Percentiles rank a stretch among this genome's conserved stretches.
Evolutionary conservation across 108 stramenopile species (phyloP).

Genomic region (Fragilariopsis cylindrus): DNA sequence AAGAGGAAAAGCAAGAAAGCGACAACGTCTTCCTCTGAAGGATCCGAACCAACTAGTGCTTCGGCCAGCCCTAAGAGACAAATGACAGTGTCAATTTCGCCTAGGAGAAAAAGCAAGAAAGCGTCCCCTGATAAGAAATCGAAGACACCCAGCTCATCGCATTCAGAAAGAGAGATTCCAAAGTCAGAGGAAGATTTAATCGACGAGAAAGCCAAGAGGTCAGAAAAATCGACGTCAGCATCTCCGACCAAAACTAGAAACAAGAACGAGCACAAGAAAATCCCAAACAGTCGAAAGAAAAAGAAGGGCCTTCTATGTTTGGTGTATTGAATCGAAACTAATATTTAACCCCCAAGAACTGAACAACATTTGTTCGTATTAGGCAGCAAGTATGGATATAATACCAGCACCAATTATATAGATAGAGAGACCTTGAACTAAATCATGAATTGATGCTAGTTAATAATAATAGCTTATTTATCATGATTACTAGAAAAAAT

Average conservation of each 20-base stretch:
- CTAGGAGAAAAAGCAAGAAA: not conserved
- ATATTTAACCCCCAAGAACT: not conserved
- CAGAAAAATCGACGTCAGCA: not conserved
- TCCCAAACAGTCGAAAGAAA: constrained; percentile 5
- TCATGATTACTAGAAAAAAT: too few species aligned
- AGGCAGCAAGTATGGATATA: too few species aligned
- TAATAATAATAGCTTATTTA: too few species aligned
- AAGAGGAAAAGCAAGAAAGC: not conserved
- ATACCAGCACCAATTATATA: not conserved
- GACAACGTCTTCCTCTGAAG: not conserved
- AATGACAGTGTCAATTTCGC: not conserved
- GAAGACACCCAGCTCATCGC: too few species aligned
- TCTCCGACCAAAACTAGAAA: not conserved
- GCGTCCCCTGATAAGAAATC: not conserved
- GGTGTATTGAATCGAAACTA: constrained; percentile 6
- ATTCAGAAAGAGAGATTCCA: too few species aligned
- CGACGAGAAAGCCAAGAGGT: not conserved
- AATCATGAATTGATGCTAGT: too few species aligned
- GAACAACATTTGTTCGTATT: not conserved
- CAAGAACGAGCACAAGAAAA: not conserved
- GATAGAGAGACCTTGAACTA: not conserved
- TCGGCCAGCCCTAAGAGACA: not conserved
- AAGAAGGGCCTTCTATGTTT: not conserved
- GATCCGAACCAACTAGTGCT: not conserved
- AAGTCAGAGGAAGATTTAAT: not conserved